Evolutionary conservation across 2,329 filamentous ascomycete genomes (phyloP).

Genomic region (Apiospora rasikravindrae): DNA sequence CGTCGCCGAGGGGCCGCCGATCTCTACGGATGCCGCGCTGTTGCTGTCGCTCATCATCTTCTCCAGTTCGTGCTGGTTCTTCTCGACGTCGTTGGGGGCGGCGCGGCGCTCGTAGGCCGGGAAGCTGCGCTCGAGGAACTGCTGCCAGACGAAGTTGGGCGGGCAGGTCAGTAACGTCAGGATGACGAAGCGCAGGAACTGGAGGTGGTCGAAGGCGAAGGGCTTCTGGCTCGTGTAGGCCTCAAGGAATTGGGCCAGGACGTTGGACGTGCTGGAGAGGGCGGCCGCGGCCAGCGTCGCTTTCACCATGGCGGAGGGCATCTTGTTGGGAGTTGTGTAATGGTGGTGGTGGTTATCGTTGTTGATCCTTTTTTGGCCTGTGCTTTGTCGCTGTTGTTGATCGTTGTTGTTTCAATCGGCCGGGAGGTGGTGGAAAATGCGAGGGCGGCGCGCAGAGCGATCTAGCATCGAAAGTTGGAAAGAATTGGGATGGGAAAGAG

Average conservation of each 20-base stretch:
- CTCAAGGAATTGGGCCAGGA: constrained; percentile 59
- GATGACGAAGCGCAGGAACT: constrained; percentile 59
- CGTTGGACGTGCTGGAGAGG: constrained; percentile 58
- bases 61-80: constrained; percentile 36
- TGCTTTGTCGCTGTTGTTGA: neutral
- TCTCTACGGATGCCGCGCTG: neutral
- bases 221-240: constrained; percentile 50
- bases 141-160: constrained; percentile 64
- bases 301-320: constrained; percentile 56
- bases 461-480: constrained; percentile 3
- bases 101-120: constrained; percentile 47
- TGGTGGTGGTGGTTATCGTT: neutral
- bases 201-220: constrained; percentile 51
- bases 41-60: constrained; percentile 24
- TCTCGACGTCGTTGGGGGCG: constrained; percentile 35
- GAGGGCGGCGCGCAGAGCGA: neutral
- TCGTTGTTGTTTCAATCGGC: neutral
- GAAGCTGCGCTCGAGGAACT: constrained; percentile 57
- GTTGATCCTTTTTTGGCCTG: neutral
- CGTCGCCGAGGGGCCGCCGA: constrained; percentile 17
- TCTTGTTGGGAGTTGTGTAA: constrained; percentile 30
- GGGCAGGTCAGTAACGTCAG: constrained; percentile 59
- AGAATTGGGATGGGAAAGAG: neutral
- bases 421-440: neutral
- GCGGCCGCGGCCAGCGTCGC: constrained; percentile 59